phyloP scores from a whole-genome alignment of 2,329 filamentous ascomycete genomes.

The Parafenestella ontariensis region DNA sequence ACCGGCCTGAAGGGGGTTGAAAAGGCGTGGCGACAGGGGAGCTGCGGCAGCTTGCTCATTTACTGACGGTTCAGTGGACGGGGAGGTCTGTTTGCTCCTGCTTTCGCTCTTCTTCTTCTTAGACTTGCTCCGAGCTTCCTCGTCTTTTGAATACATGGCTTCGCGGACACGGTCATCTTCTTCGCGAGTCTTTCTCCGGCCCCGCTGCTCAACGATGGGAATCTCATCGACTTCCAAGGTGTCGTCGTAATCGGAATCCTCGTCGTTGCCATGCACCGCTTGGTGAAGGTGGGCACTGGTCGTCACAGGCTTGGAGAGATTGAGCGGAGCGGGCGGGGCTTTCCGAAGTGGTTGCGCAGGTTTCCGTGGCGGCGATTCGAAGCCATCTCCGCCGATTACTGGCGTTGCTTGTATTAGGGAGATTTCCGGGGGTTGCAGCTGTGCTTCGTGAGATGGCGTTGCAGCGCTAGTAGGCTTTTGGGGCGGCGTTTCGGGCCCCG shows the following conservation, averaged over 20 bases:
- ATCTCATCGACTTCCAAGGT: conserved; percentile 73
- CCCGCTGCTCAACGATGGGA: conserved; percentile 66
- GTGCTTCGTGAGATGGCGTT: conserved; percentile 14
- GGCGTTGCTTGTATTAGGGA: conserved; percentile 51
- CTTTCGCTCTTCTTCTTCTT: conserved; percentile 70
- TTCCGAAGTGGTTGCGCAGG: conserved; percentile 68
- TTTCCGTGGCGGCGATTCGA: conserved; percentile 45
- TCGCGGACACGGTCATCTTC: conserved; percentile 85
- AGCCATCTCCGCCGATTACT: conserved; percentile 44
- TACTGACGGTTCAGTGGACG: conserved; percentile 21
- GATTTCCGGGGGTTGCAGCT: conserved; percentile 43
- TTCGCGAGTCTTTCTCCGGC: conserved; percentile 82
- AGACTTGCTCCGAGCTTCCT: conserved; percentile 74
- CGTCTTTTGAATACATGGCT: conserved; percentile 69
- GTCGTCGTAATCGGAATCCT: conserved; percentile 85
- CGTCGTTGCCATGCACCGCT: conserved; percentile 62
- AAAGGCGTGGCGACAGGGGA: conserved; percentile 39
- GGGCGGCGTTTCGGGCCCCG: conserved; percentile 20
- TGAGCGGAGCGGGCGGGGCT: conserved; percentile 82
- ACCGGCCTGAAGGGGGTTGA: conserved; percentile 39
- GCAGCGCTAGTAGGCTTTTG: conserved; percentile 12
- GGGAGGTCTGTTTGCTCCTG: conserved; percentile 54
- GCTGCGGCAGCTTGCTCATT: conserved; percentile 24
- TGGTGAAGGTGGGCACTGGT: conserved; percentile 55
- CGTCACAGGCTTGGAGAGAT: conserved; percentile 63